Evolutionary conservation across 768 basidiomycete genomes (phyloP), one percentile per base, ranked within the genome.

Genomic region (Rhodosporidiobolus odoratus): DNA sequence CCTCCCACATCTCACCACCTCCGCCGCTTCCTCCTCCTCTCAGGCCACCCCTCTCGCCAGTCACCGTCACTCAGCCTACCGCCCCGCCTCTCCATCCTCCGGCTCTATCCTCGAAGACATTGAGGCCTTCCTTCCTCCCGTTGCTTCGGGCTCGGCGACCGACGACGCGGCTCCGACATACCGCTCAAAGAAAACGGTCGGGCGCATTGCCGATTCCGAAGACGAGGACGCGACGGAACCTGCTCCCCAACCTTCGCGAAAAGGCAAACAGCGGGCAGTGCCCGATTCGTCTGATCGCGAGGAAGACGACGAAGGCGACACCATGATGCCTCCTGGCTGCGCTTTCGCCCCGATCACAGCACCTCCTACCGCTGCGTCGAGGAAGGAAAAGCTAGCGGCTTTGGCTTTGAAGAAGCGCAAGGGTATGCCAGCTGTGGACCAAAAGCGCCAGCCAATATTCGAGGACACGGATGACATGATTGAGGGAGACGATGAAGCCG

Each of bases 151-250:
- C 34, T 57, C 54, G 13, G 25, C 30, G 27, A 50, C 43, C 9
- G 53, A 45, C 16, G 58, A 40, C 12, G 37, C 59, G 1, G 40
- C 45, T 23, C 30, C 35, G n/a, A n/a, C n/a, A n/a, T n/a, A n/a
- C 30, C 43, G 59, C 2, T 2, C 34, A 1, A 41, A n/a, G 2
- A 47, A 43, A 23, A 15, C 32, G 23, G 34, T 27, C 30, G n/a
- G 52, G 4, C 64, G 69, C 40, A 52, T 72, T 23, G 25, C 32
- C 34, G 71, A 73, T 37, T 73, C 71, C 21, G 67, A 73, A 3
- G 67, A 68, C 25, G 71, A 73, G 30, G 65, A 72, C 0, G 61
- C 37, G 7, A 59, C 65, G 19, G 64, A 25, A 3, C 38, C 13
- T 27, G 52, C 25, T 40, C 34, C 57, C 19, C 57, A 12, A 23